Base-by-base conservation (phyloP, 2,329 filamentous ascomycete species). In the Cladosporium sp. region DNA sequence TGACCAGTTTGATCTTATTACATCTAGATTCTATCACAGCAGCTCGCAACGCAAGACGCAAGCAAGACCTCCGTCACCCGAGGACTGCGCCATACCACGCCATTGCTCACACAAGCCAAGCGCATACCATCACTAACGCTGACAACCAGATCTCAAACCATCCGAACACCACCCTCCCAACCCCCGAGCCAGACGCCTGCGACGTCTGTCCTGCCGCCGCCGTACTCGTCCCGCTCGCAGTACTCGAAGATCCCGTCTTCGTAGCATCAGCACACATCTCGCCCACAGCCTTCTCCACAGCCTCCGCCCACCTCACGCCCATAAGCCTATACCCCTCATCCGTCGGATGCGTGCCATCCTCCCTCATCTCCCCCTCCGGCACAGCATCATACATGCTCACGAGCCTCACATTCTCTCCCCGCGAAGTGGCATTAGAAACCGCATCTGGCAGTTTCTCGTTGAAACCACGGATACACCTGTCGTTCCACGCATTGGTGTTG, bases 301-400 rank as follows among this genome's bases (percentile, higher is more conserved):
- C 51, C 11, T 54, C 36, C 5, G 25, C 37, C 22, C 37, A 54
- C 51, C 28, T 17, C 19, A 17, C 12, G 17, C 30, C 51, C 51
- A 54, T 54, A 6, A 40, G 12, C 20, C n/a, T 19, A 11, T 54
- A 54, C 6, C 51, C 51, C 36, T 54, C 51, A 17, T 54, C 51
- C 5, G 34, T 54, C 2, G 51, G 51, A 9, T 54, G 51, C 51
- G 51, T 54, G 51, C 36, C 51, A 5, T 54, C 51, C 11, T 30
- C n/a, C n/a, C 5, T 11, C 17, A 38, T 38, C 34, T 38, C 20
- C 14, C 22, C 36, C 17, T 25, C 30, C 37, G 51, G 51, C 12
- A 54, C 51, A 3, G 51, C 51, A 15, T 54, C 51, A 34, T 54
- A 54, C 51, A 54, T 54, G 5, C 25, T 25, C 34, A 54, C 51